Percentiles rank a stretch among this genome's conserved stretches.
These are phyloP conservation scores for Pichia deserticola DNA, from an alignment of 805 yeast species.

Conservation along the genomic window DNA sequence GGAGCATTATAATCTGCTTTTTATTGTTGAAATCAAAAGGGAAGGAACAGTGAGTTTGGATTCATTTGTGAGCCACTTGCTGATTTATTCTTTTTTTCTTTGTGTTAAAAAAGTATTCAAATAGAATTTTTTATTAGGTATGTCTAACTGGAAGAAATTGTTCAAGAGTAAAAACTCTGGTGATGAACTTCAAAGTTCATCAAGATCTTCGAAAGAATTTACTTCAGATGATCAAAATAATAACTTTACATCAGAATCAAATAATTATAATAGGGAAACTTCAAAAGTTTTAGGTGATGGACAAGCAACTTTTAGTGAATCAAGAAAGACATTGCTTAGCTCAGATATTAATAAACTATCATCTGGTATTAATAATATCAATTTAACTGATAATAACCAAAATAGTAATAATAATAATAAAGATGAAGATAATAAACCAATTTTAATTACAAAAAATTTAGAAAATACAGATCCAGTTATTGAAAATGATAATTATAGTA, in stretches of 20 bases:
- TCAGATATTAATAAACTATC: conserved; percentile 1
- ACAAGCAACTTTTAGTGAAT: conserved; percentile 5
- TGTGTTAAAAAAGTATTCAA: no score
- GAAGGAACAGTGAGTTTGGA: no score
- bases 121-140: neutral
- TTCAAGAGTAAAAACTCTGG: conserved; percentile 19
- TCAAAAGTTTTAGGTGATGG: conserved; percentile 18
- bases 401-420: neutral
- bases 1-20: no score
- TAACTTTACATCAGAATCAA: neutral
- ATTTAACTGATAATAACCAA: neutral
- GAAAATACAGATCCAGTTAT: conserved; percentile 29
- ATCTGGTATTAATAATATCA: conserved; percentile 1
- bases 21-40: no score
- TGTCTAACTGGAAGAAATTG: conserved; percentile 29
- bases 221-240: conserved; percentile 1
- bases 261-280: neutral
- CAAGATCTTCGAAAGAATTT: neutral
- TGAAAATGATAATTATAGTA: conserved; percentile 15
- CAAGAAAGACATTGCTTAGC: conserved; percentile 5
- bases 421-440: conserved; percentile 10
- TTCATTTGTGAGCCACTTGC: no score
- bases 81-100: no score
- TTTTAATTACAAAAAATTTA: conserved; percentile 20
- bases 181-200: conserved; percentile 9